Percentiles rank a stretch among this genome's conserved stretches.
phyloP scores from a whole-genome alignment of 2,329 filamentous ascomycete species.

The Exophiala lecanii-corni region DNA sequence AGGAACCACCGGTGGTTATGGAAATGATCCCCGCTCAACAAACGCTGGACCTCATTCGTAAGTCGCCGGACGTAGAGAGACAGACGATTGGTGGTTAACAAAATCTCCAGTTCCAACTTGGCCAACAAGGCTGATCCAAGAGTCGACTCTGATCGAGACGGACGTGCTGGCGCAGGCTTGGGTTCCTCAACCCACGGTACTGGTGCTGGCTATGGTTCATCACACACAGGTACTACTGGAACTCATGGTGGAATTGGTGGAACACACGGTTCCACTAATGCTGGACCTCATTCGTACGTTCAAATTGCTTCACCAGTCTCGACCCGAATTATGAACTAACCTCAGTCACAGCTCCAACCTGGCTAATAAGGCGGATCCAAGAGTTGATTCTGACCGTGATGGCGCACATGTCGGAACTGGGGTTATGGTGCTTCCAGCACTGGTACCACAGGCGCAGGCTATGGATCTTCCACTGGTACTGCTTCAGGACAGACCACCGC shows the following conservation, averaged over 20 bases:
- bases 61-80: too few species aligned
- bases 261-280: conserved; percentile 9
- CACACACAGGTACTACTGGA: conserved; percentile 16
- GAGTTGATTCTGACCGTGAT: conserved; percentile 29
- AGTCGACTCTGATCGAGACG: conserved; percentile 28
- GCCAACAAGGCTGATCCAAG: conserved; percentile 40
- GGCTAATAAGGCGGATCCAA: conserved; percentile 38
- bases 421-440: background rate
- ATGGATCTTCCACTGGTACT: conserved; percentile 11
- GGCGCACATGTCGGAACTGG: too few species aligned
- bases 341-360: conserved; percentile 32
- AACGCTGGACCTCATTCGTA: conserved; percentile 38
- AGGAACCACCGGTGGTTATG: conserved; percentile 19
- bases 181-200: background rate
- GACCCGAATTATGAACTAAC: background rate
- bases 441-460: conserved; percentile 6
- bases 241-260: conserved; percentile 2
- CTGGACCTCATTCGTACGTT: conserved; percentile 38
- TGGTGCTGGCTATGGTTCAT: background rate
- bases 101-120: conserved; percentile 33
- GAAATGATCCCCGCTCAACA: conserved; percentile 11
- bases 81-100: too few species aligned
- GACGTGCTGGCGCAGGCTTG: conserved; percentile 1
- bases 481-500: conserved; percentile 21
- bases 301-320: too few species aligned